phyloP scores from a whole-genome alignment of 495 filamentous ascomycete genomes.

The Penicillium antarcticum region DNA sequence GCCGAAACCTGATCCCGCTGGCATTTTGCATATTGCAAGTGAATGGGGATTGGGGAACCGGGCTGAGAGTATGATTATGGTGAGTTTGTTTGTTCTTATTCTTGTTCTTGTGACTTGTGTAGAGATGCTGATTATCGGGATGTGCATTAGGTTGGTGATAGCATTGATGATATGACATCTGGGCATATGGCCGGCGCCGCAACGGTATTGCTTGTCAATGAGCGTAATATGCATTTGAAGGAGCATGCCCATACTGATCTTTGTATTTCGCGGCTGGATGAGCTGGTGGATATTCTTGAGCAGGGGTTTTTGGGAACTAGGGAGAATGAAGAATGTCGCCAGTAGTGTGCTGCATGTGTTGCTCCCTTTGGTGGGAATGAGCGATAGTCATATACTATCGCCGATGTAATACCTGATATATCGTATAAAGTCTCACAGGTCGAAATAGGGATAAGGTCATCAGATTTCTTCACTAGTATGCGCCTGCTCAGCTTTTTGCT shows the following conservation, averaged over 20 bases:
- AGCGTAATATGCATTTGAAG: constrained; percentile 69
- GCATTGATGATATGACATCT: constrained; percentile 90
- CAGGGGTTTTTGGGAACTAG: constrained; percentile 52
- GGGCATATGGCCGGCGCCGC: constrained; percentile 81
- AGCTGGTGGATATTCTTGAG: constrained; percentile 68
- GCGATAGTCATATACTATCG: no score
- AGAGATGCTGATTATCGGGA: not conserved
- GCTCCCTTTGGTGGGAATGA: not conserved
- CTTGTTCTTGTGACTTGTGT: no score
- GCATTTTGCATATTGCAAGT: constrained; percentile 77
- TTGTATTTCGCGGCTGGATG: constrained; percentile 62
- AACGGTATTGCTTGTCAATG: constrained; percentile 82
- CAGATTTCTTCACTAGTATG: not conserved
- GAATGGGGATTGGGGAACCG: constrained; percentile 62
- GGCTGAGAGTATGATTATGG: constrained; percentile 55
- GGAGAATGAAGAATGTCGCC: constrained; percentile 13
- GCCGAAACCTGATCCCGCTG: constrained; percentile 89
- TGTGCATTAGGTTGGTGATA: constrained; percentile 69
- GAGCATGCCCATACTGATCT: constrained; percentile 77
- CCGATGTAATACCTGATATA: not conserved
- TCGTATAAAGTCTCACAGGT: not conserved
- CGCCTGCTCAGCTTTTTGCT: not conserved
- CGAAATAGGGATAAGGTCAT: not conserved
- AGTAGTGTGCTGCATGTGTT: not conserved
- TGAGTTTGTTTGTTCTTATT: constrained; percentile 8